These are phyloP conservation scores for Pugionium cornutum DNA, from an alignment of 345 rosid species.

Conservation along the genomic window DNA sequence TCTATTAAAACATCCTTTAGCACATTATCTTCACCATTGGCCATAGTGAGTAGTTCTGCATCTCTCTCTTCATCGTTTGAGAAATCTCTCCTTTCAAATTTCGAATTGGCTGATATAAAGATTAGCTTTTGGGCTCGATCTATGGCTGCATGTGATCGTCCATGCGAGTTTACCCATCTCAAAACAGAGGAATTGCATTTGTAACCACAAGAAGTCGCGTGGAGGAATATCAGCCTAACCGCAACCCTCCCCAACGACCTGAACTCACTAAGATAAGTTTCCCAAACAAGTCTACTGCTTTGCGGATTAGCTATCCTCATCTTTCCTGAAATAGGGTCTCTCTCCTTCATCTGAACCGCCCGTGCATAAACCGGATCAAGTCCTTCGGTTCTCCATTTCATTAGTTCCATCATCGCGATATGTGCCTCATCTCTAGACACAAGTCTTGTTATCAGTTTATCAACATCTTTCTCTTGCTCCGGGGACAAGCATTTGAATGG, in stretches of 20 bases:
- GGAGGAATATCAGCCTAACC: constrained; percentile 93
- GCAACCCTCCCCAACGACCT: constrained; percentile 92
- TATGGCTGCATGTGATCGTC: constrained; percentile 60
- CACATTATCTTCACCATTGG: constrained; percentile 75
- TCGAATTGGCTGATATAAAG: constrained; percentile 87
- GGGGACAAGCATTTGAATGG: constrained; percentile 79
- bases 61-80: constrained; percentile 83
- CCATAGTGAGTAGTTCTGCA: constrained; percentile 74
- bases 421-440: constrained; percentile 97
- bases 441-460: constrained; percentile 87
- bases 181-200: constrained; percentile 82
- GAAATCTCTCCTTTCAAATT: constrained; percentile 78
- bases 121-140: constrained; percentile 83
- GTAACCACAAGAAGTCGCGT: constrained; percentile 87
- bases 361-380: constrained; percentile 95
- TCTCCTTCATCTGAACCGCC: constrained; percentile 97
- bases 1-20: constrained; percentile 88
- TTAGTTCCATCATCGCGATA: constrained; percentile 92
- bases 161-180: constrained; percentile 73
- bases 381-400: constrained; percentile 99
- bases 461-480: constrained; percentile 96
- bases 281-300: constrained; percentile 99
- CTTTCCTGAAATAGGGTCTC: constrained; percentile 83
- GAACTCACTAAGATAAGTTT: constrained; percentile 92
- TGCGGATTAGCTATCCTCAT: constrained; percentile 86